Base-by-base conservation (phyloP, 1,284 basidiomycete genomes). In the Apiotrichum porosum region DNA sequence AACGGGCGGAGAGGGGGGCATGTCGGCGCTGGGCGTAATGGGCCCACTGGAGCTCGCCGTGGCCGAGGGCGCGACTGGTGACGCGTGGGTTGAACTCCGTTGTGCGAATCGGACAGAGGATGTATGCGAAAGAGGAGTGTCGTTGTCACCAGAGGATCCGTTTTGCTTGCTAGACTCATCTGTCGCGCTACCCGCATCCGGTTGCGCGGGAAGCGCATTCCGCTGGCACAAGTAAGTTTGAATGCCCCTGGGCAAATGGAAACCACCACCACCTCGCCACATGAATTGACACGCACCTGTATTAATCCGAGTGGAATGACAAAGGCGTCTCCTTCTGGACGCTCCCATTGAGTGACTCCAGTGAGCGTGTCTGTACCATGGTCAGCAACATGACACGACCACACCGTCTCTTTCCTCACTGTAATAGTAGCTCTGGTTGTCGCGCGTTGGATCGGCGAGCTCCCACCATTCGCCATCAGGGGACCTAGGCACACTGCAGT, bases 401-500 rank as follows among this genome's bases (percentile, higher is more conserved):
- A n/a, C n/a, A n/a, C n/a, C n/a, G n/a, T n/a, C n/a, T n/a, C n/a
- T n/a, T n/a, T n/a, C n/a, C 66, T 88, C 38, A 65, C 65, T 89
- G 73, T 92, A 93, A 73, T 91, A 97, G 70, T 97, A 97, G 13
- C 86, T 83, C 49, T 91, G 76, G 31, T 85, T 84, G 44, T 82
- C 83, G 33, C 84, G 78, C 26, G 81, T 79, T 31, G 87, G 83
- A 69, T 94, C 91, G 36, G 79, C 78, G 56, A 95, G 79, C 71
- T 95, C 90, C 89, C 91, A 94, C 91, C 91, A 97, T 68, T 94
- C 89, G 38, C 92, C 92, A 28, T 86, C 83, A 3, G 81, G 78
- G 52, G 79, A 86, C 8, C 88, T 86, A 21, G 91, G 92, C 30
- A 97, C 76, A 37, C 85, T 88, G 41, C 24, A 33, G 14, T 8